Evolutionary conservation across 108 stramenopile genomes (phyloP).

Genomic region (Cyclotella atomus): DNA sequence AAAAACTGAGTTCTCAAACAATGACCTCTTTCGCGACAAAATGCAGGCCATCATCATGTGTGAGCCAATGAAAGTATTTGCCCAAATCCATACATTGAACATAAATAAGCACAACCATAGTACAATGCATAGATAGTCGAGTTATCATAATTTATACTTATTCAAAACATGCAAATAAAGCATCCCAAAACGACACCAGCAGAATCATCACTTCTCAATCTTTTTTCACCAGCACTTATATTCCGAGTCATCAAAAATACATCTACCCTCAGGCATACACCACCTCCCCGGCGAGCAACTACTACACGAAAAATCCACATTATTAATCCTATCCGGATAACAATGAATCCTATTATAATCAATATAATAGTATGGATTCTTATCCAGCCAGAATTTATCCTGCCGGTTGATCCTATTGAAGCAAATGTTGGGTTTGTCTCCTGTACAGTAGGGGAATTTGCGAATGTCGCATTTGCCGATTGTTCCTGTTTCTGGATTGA

Average conservation of each 20-base stretch:
- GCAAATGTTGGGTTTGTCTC: conserved; percentile 47
- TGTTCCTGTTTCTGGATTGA: conserved; percentile 10
- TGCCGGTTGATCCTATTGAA: conserved; percentile 59
- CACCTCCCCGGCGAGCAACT: conserved; percentile 54
- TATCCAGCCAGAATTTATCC: conserved; percentile 55
- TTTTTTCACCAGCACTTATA: conserved; percentile 40
- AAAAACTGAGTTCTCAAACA: no score
- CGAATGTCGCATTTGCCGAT: conserved; percentile 51
- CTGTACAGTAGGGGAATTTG: conserved; percentile 46
- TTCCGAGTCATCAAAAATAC: conserved; percentile 51
- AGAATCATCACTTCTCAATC: background rate
- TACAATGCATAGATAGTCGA: no score
- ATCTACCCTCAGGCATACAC: conserved; percentile 49
- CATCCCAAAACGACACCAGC: no score
- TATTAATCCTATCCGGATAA: conserved; percentile 45
- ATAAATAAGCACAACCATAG: no score
- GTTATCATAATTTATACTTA: no score
- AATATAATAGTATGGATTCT: conserved; percentile 58
- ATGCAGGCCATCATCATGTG: no score
- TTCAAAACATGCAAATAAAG: no score
- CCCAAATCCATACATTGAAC: no score
- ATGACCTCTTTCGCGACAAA: no score
- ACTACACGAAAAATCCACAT: conserved; percentile 49
- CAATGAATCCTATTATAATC: conserved; percentile 55
- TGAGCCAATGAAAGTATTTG: no score